These are phyloP conservation scores for Colletotrichum incanum DNA, from an alignment of 2,329 filamentous ascomycete genomes.

Conservation along the genomic window DNA sequence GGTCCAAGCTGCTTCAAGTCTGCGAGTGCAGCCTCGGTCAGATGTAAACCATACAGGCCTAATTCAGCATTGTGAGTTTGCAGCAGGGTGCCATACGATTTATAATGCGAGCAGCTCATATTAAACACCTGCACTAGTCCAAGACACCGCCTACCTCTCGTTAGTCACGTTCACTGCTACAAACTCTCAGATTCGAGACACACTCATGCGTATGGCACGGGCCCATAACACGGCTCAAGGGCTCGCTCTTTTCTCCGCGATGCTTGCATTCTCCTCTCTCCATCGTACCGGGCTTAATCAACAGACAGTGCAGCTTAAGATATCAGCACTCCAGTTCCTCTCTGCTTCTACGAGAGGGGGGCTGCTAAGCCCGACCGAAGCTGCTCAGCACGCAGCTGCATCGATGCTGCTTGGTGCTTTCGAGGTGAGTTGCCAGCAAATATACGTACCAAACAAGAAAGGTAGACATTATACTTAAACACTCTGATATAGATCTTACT, in stretches of 20 bases:
- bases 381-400: slow-evolving; percentile 9
- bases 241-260: not conserved
- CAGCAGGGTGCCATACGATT: not conserved
- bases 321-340: slow-evolving; percentile 15
- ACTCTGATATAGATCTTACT: not conserved
- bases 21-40: not conserved
- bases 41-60: not conserved
- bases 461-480: too few species aligned
- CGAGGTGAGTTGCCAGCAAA: not conserved
- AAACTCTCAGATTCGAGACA: slow-evolving; percentile 15
- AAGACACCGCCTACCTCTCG: not conserved
- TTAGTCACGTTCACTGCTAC: slow-evolving; percentile 21
- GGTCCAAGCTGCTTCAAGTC: not conserved
- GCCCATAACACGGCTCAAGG: not conserved
- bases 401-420: slow-evolving; percentile 31
- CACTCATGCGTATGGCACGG: slow-evolving; percentile 11
- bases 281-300: slow-evolving; percentile 15
- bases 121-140: not conserved
- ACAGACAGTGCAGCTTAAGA: not conserved
- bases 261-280: slow-evolving; percentile 22
- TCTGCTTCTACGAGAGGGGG: not conserved
- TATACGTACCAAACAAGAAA: not conserved
- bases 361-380: not conserved
- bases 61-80: slow-evolving; percentile 17
- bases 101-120: not conserved